These are phyloP conservation scores for Kitagawia praeruptora DNA, from an alignment of 129 eudicot genomes.

Conservation along the genomic window DNA sequence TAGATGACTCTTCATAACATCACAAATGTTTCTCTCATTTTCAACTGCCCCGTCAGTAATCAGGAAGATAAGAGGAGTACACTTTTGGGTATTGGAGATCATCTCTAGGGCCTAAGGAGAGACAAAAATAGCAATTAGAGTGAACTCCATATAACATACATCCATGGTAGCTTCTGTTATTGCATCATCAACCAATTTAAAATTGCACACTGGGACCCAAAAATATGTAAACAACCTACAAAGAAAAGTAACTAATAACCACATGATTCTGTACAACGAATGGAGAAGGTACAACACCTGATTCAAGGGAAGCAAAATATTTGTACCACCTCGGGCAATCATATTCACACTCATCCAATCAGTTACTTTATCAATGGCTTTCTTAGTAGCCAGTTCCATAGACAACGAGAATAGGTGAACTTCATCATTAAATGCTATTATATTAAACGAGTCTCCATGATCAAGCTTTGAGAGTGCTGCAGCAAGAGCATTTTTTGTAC, in stretches of 20 bases:
- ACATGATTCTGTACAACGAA: background rate
- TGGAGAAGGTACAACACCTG: constrained; percentile 42
- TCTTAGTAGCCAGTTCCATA: constrained; percentile 51
- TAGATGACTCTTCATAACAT: constrained; percentile 39
- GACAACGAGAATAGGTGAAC: constrained; percentile 51
- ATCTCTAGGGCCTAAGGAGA: constrained; percentile 65
- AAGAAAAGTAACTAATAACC: background rate
- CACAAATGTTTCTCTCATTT: constrained; percentile 83
- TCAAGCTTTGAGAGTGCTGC: constrained; percentile 57
- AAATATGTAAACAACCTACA: too few relatives aligned
- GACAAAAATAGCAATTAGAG: constrained; percentile 7
- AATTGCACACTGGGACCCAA: background rate
- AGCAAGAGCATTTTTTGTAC: constrained; percentile 59
- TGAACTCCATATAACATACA: background rate
- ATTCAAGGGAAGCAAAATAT: constrained; percentile 56
- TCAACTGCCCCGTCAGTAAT: constrained; percentile 92
- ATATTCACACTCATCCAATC: constrained; percentile 70
- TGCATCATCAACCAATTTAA: background rate
- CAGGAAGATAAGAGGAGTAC: constrained; percentile 58
- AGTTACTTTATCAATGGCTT: constrained; percentile 49
- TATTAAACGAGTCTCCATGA: constrained; percentile 53
- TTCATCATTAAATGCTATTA: constrained; percentile 77
- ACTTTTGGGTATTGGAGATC: constrained; percentile 41
- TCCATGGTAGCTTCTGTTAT: constrained; percentile 2
- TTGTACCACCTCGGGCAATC: constrained; percentile 78